A percentile compares a stretch with the other conserved stretches of the same genome.
phyloP scores from a whole-genome alignment of 345 rosid species.

The Populus pruinosa region DNA sequence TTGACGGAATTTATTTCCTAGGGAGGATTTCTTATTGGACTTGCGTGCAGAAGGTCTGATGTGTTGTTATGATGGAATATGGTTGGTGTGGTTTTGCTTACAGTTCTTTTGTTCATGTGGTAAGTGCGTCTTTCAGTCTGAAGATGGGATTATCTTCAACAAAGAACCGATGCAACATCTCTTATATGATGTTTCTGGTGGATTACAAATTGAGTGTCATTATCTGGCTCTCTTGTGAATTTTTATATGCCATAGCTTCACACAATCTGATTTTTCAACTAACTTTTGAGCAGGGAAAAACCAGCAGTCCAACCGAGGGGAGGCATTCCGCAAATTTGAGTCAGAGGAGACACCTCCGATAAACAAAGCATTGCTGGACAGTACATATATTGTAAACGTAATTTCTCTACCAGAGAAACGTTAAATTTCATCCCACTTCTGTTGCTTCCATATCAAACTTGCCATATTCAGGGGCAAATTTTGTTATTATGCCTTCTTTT shows the following conservation, averaged over 20 bases:
- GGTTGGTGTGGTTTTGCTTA: not conserved
- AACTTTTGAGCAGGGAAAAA: not conserved
- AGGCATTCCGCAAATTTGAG: not conserved
- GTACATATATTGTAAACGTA: not conserved
- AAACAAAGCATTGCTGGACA: not conserved
- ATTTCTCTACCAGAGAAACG: not conserved
- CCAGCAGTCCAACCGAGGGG: constrained; percentile 1
- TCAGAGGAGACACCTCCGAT: constrained; percentile 13
- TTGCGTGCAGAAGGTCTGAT: not conserved
- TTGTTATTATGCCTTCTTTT: not conserved
- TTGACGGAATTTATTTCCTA: not conserved
- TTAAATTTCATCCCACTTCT: not conserved
- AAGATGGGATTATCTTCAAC: not conserved
- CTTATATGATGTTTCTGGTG: not conserved
- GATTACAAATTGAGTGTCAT: not conserved
- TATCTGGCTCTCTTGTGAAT: not conserved
- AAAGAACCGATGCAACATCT: not conserved
- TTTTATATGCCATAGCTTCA: not conserved
- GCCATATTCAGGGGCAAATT: constrained; percentile 3
- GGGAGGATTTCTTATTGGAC: not conserved
- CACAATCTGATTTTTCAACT: not conserved
- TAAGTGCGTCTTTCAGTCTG: not conserved
- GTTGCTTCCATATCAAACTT: not conserved
- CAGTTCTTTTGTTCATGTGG: not conserved
- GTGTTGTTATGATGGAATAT: too few species aligned